Evolutionary conservation across 495 filamentous ascomycete genomes (phyloP), one percentile per base, ranked within the genome.

Genomic region (Penicillium cosmopolitanum): DNA sequence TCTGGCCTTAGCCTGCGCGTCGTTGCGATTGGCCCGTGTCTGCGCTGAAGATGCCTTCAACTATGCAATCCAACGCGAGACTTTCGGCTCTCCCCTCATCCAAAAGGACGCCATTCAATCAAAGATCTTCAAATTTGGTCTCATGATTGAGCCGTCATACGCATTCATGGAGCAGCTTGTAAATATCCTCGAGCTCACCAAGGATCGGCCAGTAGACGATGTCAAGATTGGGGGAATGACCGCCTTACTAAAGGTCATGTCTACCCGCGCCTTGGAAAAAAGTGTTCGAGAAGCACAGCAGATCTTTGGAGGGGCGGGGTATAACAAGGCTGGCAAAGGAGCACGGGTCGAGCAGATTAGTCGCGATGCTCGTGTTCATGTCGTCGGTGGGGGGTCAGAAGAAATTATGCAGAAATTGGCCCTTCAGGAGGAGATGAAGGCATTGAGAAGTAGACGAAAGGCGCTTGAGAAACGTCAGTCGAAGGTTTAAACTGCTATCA

Each of bases 251-350:
- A 87, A 86, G 66, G 83, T 86, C 6, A 79, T 80, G 69, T 82
- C 80, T 3, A 83, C 81, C 0, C 68, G 79, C 25, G 77, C 81
- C 12, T 62, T 86, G 10, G 85, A 87, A 68, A 77, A 82, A 65
- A 80, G 79, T 48, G 80, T 80, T 28, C 72, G 84, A 8, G 85
- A 87, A 60, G 82, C 84, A 2, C 84, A 86, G 75, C 85, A 87
- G 65, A 78, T 86, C 40, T 67, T 87, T 56, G 84, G 85, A 13
- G 84, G 84, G 0, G 76, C 81, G 13, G 84, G 84, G 6, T 85
- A 84, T 58, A 78, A 82, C 54, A 79, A 74, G 58, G 73, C 73
- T 42, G 83, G 83, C 0, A 79, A 78, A 47, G 82, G 82, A 1
- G 81, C 77, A 13, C 62, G 74, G 4, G 73, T 85, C 34, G 82